A percentile compares a stretch with the other conserved stretches of the same genome.
Conservation (phyloP, 225 moss, liverwort and hornwort genomes). For the Neckera pumila region DNA sequence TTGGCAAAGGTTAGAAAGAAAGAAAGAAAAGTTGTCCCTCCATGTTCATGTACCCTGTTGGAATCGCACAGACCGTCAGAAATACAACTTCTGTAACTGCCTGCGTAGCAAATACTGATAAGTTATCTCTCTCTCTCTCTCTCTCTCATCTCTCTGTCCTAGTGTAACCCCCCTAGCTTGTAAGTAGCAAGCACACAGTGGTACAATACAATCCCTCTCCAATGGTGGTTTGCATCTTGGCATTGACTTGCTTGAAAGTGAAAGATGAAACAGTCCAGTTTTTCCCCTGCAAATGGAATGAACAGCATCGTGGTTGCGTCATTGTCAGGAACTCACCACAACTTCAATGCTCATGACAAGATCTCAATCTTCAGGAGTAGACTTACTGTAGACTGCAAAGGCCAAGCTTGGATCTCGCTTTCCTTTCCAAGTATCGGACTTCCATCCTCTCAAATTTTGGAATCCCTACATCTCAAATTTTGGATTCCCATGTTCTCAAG, state of each 20-base stretch:
- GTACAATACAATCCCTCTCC: neutral
- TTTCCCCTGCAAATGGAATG: neutral
- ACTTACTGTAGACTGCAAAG: neutral
- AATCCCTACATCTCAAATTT: neutral
- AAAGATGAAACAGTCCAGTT: neutral
- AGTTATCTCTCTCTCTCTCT: neutral
- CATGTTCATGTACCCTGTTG: neutral
- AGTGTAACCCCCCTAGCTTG: slow-evolving; percentile 12
- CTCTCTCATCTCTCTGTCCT: neutral
- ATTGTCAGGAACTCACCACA: neutral
- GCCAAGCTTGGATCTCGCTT: neutral
- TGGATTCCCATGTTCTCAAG: no score
- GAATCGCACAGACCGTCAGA: neutral
- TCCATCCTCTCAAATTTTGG: no score
- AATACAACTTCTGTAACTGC: slow-evolving; percentile 16
- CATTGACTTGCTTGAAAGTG: neutral
- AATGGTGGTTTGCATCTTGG: neutral
- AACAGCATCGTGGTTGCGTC: no score
- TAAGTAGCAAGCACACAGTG: neutral
- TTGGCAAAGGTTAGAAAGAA: neutral
- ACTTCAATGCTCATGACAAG: neutral
- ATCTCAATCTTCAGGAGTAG: accelerated
- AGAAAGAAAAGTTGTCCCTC: neutral
- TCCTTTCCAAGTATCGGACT: neutral
- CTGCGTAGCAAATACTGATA: neutral